Percentiles rank a stretch among this genome's conserved stretches.
Evolutionary conservation across 352 stramenopile genomes (phyloP).

Genomic region (Phytophthora quininea): DNA sequence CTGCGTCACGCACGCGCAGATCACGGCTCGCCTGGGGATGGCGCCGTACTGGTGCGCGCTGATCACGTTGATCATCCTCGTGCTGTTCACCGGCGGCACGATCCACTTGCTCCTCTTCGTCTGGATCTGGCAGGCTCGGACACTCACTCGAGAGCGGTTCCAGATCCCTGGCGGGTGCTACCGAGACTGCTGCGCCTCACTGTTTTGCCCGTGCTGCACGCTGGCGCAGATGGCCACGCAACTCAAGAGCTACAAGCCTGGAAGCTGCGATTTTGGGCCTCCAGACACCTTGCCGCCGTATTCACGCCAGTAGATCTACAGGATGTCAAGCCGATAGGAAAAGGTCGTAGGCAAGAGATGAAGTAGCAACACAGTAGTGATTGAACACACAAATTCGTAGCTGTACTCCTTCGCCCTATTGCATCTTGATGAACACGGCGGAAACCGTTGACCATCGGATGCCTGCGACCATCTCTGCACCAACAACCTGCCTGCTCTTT

Average conservation of each 20-base stretch:
- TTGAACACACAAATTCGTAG: no score
- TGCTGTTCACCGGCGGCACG: conserved; percentile 26
- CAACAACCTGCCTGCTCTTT: not conserved
- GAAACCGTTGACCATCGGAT: no score
- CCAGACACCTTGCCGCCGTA: conserved; percentile 40
- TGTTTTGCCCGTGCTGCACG: conserved; percentile 46
- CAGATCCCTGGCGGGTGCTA: conserved; percentile 30
- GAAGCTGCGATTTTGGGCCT: conserved; percentile 45
- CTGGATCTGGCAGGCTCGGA: conserved; percentile 36
- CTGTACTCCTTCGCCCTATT: no score
- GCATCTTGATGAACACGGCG: no score
- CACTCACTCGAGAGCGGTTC: conserved; percentile 29
- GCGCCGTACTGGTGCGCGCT: conserved; percentile 33
- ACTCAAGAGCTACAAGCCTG: conserved; percentile 57
- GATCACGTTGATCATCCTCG: conserved; percentile 29
- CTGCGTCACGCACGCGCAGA: conserved; percentile 47
- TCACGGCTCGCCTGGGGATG: conserved; percentile 39
- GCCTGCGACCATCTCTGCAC: conserved; percentile 1
- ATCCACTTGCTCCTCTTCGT: conserved; percentile 38
- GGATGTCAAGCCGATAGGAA: no score
- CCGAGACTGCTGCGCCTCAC: conserved; percentile 33
- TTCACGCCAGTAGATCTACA: conserved; percentile 7
- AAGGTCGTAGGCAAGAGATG: not conserved
- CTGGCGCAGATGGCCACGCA: conserved; percentile 65
- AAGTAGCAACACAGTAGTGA: not conserved